Base-by-base conservation (phyloP, 257 asterid species). In the Handroanthus guayacan region DNA sequence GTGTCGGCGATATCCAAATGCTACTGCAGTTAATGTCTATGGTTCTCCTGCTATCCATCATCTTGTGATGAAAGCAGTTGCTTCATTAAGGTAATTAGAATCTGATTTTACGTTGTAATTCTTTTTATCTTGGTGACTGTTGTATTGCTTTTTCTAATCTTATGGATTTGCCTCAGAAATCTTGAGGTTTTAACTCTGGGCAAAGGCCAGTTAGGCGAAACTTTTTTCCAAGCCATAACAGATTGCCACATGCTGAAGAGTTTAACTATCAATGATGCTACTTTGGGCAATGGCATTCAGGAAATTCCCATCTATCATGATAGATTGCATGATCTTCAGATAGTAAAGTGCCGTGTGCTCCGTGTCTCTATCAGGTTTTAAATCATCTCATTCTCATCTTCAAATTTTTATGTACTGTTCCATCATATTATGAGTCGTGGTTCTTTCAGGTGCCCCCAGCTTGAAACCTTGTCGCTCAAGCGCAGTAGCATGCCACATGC, bases 401-500 rank as follows among this genome's bases (percentile, higher is more conserved):
- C 38, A 48, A 62, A 9, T 57, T 20, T 43, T 17, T 18, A 9
- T n/a, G 3, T 34, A 8, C 44, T 44, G 54, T 75, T 63, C 62
- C 64, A 20, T 2, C 37, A 44, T 64, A 2, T 78, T 69, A 85
- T 78, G 43, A 79, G 63, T 62, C 37, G 9, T 72, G 60, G 20
- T 85, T 58, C 34, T 62, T 86, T 68, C 84, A 95, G 99, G 87
- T 91, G 97, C 83, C 97, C 99, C 48, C 94, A 54, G 82, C 95
- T 95, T 58, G 97, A 91, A 76, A 83, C 91, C 18, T 82, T 95
- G 90, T 95, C 99, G 38, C 91, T 95, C 68, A 93, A 90, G 83
- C 98, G 98, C 65, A 95, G 99, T 84, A 88, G 95, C 84, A 95
- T 95, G 99, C 98, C 98, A n/a, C 97, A 91, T 72, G 97, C 89